phyloP scores from a whole-genome alignment of 2,329 filamentous ascomycete genomes.

The Penicillium sp. region DNA sequence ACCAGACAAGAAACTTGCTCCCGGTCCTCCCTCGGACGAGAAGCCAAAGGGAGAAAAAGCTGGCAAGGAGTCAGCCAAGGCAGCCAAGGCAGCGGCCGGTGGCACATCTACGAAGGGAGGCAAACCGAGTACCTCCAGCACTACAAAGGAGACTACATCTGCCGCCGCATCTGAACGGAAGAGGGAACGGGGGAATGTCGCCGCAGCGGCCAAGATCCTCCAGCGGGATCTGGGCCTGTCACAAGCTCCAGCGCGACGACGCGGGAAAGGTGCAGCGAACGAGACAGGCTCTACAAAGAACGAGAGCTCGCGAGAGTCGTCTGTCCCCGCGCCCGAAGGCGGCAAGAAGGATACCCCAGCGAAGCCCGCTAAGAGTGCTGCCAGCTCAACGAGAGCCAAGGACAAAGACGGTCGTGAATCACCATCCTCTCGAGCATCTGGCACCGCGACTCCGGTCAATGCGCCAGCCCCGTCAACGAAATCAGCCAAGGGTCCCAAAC shows the following conservation, averaged over 20 bases:
- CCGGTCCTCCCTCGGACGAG: slow-evolving; percentile 42
- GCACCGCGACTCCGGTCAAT: slow-evolving; percentile 24
- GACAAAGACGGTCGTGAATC: slow-evolving; percentile 25
- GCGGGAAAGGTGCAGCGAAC: slow-evolving; percentile 40
- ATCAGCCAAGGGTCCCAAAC: slow-evolving; percentile 36
- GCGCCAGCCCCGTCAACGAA: slow-evolving; percentile 26
- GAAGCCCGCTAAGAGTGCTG: slow-evolving; percentile 26
- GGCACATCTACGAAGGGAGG: slow-evolving; percentile 42
- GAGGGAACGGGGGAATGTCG: slow-evolving; percentile 60
- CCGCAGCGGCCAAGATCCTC: slow-evolving; percentile 63
- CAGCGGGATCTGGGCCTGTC: slow-evolving; percentile 67
- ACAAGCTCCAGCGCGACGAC: slow-evolving; percentile 51
- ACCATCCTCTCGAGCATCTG: slow-evolving; percentile 28
- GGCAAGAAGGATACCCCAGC: slow-evolving; percentile 33
- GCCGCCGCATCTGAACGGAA: slow-evolving; percentile 53
- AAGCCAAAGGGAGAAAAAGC: slow-evolving; percentile 60
- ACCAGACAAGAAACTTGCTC: slow-evolving; percentile 41
- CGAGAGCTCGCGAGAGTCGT: slow-evolving; percentile 30
- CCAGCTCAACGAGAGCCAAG: slow-evolving; percentile 29
- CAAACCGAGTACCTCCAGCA: slow-evolving; percentile 39
- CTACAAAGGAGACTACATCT: slow-evolving; percentile 34
- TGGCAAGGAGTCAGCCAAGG: slow-evolving; percentile 67
- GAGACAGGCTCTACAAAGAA: slow-evolving; percentile 33
- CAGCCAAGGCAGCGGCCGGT: slow-evolving; percentile 47
- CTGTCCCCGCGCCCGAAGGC: slow-evolving; percentile 13